Evolutionary conservation across 140 eudicot genomes (phyloP).

Genomic region (Ambrosia hybrid): DNA sequence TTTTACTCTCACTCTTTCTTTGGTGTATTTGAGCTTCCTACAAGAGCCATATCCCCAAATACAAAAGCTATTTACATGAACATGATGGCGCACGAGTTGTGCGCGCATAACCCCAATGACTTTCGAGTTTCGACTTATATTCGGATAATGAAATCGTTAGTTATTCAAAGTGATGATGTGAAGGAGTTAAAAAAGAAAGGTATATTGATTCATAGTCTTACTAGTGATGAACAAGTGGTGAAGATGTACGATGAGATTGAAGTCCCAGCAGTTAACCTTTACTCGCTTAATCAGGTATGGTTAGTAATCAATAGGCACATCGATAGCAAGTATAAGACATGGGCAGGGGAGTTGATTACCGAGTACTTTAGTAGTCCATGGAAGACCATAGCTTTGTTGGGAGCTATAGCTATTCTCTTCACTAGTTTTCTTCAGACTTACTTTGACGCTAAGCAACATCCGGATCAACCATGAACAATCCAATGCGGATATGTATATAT

Average conservation of each 20-base stretch:
- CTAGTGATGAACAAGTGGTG: slow-evolving; percentile 44
- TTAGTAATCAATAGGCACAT: slow-evolving; percentile 30
- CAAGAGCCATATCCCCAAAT: slow-evolving; percentile 18
- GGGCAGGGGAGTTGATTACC: slow-evolving; percentile 39
- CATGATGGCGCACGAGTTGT: slow-evolving; percentile 52
- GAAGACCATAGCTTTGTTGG: slow-evolving; percentile 38
- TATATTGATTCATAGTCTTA: slow-evolving; percentile 25
- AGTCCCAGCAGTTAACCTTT: slow-evolving; percentile 25
- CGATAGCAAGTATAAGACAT: slow-evolving; percentile 32
- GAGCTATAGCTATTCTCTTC: slow-evolving; percentile 28
- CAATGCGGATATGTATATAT: background rate
- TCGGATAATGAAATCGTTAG: slow-evolving; percentile 42
- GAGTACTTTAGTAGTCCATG: slow-evolving; percentile 43
- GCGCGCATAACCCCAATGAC: slow-evolving; percentile 35
- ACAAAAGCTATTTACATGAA: slow-evolving; percentile 34
- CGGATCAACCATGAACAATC: slow-evolving; percentile 18
- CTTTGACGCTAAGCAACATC: slow-evolving; percentile 23
- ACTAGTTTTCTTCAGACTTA: slow-evolving; percentile 42
- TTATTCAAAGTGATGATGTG: slow-evolving; percentile 36
- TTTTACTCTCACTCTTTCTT: slow-evolving; percentile 30
- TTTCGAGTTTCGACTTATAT: slow-evolving; percentile 28
- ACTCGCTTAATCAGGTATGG: slow-evolving; percentile 26
- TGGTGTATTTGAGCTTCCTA: slow-evolving; percentile 38
- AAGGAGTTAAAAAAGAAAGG: slow-evolving; percentile 33
- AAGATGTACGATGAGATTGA: slow-evolving; percentile 35